Conservation (phyloP, 768 basidiomycete genomes). For the Lentinula edodes region DNA sequence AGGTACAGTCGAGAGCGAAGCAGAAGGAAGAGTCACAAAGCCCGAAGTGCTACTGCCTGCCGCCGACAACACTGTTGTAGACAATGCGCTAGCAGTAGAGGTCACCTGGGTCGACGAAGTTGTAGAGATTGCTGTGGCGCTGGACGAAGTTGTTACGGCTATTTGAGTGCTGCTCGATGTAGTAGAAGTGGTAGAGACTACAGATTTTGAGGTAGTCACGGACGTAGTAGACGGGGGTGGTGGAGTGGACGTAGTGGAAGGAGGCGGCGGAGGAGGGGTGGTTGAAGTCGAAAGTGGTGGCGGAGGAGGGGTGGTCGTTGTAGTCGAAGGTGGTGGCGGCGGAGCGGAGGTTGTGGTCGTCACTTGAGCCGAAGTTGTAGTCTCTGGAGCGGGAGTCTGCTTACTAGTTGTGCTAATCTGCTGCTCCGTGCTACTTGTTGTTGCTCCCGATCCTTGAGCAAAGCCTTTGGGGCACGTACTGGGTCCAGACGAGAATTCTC, state of each 20-base stretch:
- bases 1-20: not conserved
- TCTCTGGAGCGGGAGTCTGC: not conserved
- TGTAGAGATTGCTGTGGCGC: not conserved
- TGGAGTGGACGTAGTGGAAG: not conserved
- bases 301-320: not conserved
- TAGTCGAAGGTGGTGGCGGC: not conserved
- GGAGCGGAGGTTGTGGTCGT: not conserved
- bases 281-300: not conserved
- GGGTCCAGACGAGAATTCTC: not conserved
- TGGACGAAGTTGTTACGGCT: not conserved
- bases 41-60: not conserved
- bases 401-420: not conserved
- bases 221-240: not conserved
- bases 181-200: not conserved
- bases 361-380: not conserved
- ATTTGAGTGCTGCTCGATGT: not conserved
- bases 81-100: not conserved
- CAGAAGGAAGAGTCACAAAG: not conserved
- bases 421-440: not conserved
- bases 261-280: not conserved
- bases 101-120: not conserved
- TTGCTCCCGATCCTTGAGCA: not conserved
- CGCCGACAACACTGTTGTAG: not conserved
- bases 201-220: not conserved
- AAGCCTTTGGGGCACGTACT: not conserved